phyloP scores from a whole-genome alignment of 805 yeast species.

The Lachancea lanzarotensis region DNA sequence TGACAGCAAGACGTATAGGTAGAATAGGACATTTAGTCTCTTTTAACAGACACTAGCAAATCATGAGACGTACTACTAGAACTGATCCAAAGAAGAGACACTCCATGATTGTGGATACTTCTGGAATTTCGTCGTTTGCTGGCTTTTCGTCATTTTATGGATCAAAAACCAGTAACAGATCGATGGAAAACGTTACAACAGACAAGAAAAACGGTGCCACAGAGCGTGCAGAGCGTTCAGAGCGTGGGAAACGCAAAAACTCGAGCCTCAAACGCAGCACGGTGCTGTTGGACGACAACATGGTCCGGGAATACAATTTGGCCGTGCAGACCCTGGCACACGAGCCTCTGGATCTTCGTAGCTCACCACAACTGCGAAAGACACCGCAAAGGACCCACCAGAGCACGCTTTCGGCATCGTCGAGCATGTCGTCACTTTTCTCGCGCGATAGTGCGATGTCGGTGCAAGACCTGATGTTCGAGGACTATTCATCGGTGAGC shows the following conservation, averaged over 20 bases:
- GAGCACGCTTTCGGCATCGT: constrained; percentile 7
- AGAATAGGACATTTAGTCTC: too few species aligned
- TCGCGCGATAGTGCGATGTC: constrained; percentile 18
- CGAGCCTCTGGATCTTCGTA: not conserved
- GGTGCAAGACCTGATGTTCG: constrained; percentile 22
- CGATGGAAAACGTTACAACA: constrained; percentile 1
- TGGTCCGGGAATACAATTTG: constrained; percentile 25
- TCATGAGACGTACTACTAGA: constrained; percentile 1
- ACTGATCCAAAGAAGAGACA: constrained; percentile 18
- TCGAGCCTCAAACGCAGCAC: constrained; percentile 21
- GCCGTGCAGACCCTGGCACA: constrained; percentile 16
- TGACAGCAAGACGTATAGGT: too few species aligned
- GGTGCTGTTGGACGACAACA: constrained; percentile 22
- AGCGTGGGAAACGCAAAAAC: not conserved
- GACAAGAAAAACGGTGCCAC: not conserved
- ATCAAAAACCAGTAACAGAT: constrained; percentile 3
- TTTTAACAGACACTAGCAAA: too few species aligned
- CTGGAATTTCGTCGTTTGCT: constrained; percentile 2
- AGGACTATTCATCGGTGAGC: constrained; percentile 11
- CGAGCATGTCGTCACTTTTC: constrained; percentile 17
- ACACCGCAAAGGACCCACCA: constrained; percentile 2
- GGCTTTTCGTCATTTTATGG: constrained; percentile 3
- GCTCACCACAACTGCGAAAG: not conserved
- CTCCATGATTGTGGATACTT: constrained; percentile 15
- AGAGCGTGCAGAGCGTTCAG: not conserved